These are phyloP conservation scores for Diaporthe ampelina DNA, from an alignment of 2,329 filamentous ascomycete species.

Conservation along the genomic window DNA sequence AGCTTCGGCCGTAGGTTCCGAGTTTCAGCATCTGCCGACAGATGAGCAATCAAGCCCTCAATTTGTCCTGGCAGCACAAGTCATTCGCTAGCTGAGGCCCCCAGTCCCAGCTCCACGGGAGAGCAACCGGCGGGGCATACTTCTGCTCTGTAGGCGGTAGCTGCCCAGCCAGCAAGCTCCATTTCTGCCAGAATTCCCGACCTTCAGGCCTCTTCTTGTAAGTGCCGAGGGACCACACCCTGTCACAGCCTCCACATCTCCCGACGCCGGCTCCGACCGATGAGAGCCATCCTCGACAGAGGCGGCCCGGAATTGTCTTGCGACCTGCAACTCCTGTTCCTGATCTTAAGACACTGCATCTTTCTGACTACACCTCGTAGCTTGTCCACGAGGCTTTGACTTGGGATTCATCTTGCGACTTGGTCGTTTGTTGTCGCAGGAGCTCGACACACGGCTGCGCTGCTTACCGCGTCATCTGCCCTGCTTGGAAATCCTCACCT, in stretches of 20 bases:
- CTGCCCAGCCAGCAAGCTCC: slow-evolving; percentile 11
- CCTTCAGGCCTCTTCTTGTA: slow-evolving; percentile 8
- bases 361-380: neutral
- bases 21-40: slow-evolving; percentile 21
- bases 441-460: neutral
- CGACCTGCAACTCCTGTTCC: slow-evolving; percentile 2
- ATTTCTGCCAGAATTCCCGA: neutral
- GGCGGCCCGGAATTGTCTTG: slow-evolving; percentile 1
- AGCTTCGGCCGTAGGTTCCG: slow-evolving; percentile 1
- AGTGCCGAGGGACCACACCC: slow-evolving; percentile 29
- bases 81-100: no score
- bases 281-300: neutral
- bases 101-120: neutral
- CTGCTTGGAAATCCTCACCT: slow-evolving; percentile 5
- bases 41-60: slow-evolving; percentile 11
- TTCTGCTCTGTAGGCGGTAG: slow-evolving; percentile 6
- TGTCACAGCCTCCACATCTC: slow-evolving; percentile 21
- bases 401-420: neutral
- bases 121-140: slow-evolving; percentile 21
- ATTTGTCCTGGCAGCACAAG: neutral
- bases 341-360: neutral
- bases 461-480: neutral
- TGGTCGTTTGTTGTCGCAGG: neutral
- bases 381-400: neutral
- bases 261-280: slow-evolving; percentile 31